Base-by-base conservation (phyloP, 192 early-diverging fungal genomes). In the Coemansia sp. region DNA sequence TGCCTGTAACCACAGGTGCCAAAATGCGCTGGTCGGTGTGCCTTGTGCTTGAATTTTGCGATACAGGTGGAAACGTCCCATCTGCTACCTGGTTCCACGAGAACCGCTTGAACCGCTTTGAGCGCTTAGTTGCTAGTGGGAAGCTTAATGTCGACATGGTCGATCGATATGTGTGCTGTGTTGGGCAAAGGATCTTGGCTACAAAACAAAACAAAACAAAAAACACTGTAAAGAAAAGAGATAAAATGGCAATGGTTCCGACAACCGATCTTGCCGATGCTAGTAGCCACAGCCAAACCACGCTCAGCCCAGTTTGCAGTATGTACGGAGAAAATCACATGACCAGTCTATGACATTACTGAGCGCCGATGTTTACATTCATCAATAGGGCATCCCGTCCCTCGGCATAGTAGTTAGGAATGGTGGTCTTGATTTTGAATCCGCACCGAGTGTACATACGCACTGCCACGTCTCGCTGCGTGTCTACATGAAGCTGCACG, bases 61-160 rank as follows among this genome's bases (percentile, higher is more conserved):
- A 55, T 55, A 82, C 64, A 3, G 80, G 75, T 57, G 75, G 80
- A 67, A 74, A 82, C 3, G 75, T 66, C 13, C 80, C 80, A 23
- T 82, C 72, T 1, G 23, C 61, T 8, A 75, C 80, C 21, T 52
- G 61, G 57, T 82, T 82, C 80, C 80, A 82, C n/a, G 80, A 82
- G 39, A 68, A 82, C 39, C 80, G 72, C 69, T 82, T 82, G 39
- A 82, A 82, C 37, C 80, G 80, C n/a, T 63, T 16, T 9, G 80
- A 82, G 37, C 75, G 64, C 37, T 77, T 77, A 16, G 75, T 68
- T 13, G 80, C 26, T 40, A 66, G 19, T 5, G 80, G 72, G 3
- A 77, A 67, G 47, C 57, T 72, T 43, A 82, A 57, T 17, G 69
- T 46, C 10, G 75, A 71, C 80, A 79, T 79, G 35, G 26, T 62